Evolutionary conservation across 2,329 filamentous ascomycete genomes (phyloP).

Genomic region (Talaromyces sp.): DNA sequence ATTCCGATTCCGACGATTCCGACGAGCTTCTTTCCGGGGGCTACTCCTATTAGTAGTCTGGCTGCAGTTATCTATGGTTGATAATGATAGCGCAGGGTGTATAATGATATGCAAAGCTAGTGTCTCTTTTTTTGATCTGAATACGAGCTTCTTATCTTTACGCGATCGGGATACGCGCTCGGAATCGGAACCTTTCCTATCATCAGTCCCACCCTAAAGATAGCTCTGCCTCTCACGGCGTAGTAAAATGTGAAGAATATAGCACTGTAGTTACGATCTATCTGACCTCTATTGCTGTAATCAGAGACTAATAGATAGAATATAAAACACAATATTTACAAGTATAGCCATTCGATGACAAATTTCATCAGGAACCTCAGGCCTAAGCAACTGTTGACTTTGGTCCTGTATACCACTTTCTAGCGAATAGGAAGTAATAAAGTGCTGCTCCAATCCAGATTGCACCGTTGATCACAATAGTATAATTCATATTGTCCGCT

Average conservation of each 20-base stretch:
- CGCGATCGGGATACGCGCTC: not conserved
- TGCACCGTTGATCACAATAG: conserved; percentile 58
- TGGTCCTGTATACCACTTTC: conserved; percentile 60
- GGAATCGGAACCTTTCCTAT: not conserved
- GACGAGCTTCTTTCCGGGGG: conserved; percentile 26
- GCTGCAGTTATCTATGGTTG: not conserved
- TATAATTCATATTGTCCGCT: conserved; percentile 59
- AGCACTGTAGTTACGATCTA: not conserved
- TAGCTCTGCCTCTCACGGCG: not conserved
- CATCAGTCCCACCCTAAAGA: not conserved
- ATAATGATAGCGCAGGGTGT: not conserved
- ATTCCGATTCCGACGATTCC: conserved; percentile 29
- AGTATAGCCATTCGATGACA: not conserved
- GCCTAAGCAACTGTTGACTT: conserved; percentile 52
- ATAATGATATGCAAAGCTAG: not conserved
- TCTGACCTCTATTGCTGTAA: not conserved
- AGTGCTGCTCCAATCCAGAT: conserved; percentile 56
- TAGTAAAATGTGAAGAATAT: not conserved
- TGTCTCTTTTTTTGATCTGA: not conserved
- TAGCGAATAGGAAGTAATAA: conserved; percentile 57
- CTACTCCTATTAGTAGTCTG: conserved; percentile 23
- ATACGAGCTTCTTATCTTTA: conserved; percentile 6
- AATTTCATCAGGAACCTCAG: not conserved
- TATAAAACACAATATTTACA: not conserved
- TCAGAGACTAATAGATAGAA: not conserved